Evolutionary conservation across 2,329 filamentous ascomycete species (phyloP), one percentile per base, ranked within the genome.

Genomic region (Colletotrichum kahawae): DNA sequence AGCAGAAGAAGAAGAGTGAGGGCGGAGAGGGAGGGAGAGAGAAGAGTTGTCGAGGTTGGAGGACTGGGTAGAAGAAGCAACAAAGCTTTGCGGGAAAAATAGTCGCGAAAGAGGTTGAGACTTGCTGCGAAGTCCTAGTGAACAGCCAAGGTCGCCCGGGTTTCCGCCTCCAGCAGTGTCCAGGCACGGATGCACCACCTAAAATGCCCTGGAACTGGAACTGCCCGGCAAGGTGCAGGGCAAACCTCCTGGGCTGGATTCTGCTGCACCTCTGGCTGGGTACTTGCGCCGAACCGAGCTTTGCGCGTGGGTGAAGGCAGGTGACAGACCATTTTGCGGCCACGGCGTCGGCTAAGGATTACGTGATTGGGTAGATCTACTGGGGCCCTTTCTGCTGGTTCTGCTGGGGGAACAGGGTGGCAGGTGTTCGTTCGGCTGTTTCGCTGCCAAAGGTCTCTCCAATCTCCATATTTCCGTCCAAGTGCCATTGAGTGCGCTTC

Each of bases 71-170:
- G 43, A 51, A 21, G 73, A 57, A 77, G 57, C 60, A 76, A 76
- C 57, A 77, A 75, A 71, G 68, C 74, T 71, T 71, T 76, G 74
- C 62, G 70, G 66, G 74, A 77, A 77, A 76, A 77, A 77, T 71
- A 74, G 71, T 71, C 74, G 63, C 71, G 67, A 76, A 67, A 71
- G 72, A 72, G 56, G 72, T 75, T 72, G 68, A 75, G 72, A 72
- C 72, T 67, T 63, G 69, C 63, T 75, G 14, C 69, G 18, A 75
- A 60, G 72, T 27, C 68, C 56, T 33, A 62, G 36, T 57, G 56
- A 21, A 60, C 21, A 51, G 71, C 67, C 60, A 71, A 74, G 51
- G 63, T 63, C 51, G 51, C 48, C 71, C 71, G 62, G 71, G 71
- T 62, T 67, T 71, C 71, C 67, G 71, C 48, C 59, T 65, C 71